Evolutionary conservation across 495 filamentous ascomycete genomes (phyloP), one percentile per base, ranked within the genome.

Genomic region (Xylaria grammica): DNA sequence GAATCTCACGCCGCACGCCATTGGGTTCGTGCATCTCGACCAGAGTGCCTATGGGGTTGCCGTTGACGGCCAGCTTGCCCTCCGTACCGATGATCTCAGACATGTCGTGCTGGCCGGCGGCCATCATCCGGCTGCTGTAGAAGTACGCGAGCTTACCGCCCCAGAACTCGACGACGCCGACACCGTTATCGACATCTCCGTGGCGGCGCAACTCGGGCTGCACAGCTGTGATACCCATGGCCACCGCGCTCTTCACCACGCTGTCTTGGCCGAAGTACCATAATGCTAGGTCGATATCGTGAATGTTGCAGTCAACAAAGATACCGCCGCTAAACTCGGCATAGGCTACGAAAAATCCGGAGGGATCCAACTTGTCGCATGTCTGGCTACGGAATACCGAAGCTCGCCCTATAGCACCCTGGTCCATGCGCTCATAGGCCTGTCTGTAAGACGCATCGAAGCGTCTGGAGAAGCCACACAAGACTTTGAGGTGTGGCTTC

Each of bases 51-150:
- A 72, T 68, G 20, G 87, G 87, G 62, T 85, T 78, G 11, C 76
- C 78, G 63, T 88, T 89, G 24, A 89, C 80, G 0, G 79, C 75
- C 13, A 89, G 50, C 67, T 88, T 89, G 4, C 87, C 87, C 56
- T 81, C 75, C 0, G 87, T 89, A 7, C 87, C 87, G 60, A 89
- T 85, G 54, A 90, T 79, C 75, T 90, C 87, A 0, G 87, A 87
- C 62, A 78, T 81, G 65, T 90, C 87, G 65, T 87, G 81, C 74
- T 89, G 87, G 1, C 87, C 87, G 2, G 82, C 79, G 0, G 85
- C 82, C 84, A 89, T 89, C 86, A 88, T 89, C 17, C 87, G 77
- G 8, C 74, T 79, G 20, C 74, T 77, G 72, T 86, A 89, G 62
- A 87, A 84, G 63, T 88, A 87, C 6, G 86, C 87, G 40, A 90